phyloP scores from a whole-genome alignment of 495 filamentous ascomycete genomes.

The Neurospora africana region DNA sequence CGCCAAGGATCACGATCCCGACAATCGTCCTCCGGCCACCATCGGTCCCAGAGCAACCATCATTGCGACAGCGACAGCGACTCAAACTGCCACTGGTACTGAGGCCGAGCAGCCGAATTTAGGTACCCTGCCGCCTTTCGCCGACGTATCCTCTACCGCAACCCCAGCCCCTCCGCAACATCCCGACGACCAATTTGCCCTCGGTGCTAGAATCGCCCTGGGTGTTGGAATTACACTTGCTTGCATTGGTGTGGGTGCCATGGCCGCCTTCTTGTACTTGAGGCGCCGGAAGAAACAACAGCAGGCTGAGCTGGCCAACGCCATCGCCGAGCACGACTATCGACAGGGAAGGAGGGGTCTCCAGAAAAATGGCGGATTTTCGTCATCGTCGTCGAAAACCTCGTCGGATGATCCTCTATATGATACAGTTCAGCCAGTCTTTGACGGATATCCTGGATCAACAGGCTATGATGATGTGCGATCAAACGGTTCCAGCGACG shows the following conservation, averaged over 20 bases:
- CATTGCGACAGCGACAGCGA: neutral
- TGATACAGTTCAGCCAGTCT: slow-evolving; percentile 19
- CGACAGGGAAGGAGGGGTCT: slow-evolving; percentile 13
- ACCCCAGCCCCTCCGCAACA: neutral
- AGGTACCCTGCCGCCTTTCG: too few species aligned
- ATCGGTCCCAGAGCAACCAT: slow-evolving; percentile 4
- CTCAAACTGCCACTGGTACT: neutral
- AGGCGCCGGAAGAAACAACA: slow-evolving; percentile 14
- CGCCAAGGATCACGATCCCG: neutral
- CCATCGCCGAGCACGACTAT: slow-evolving; percentile 14
- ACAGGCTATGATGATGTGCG: slow-evolving; percentile 26
- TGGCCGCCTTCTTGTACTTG: slow-evolving; percentile 21
- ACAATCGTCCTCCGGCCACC: slow-evolving; percentile 4
- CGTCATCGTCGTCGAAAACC: slow-evolving; percentile 8
- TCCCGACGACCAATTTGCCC: slow-evolving; percentile 11
- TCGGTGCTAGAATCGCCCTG: slow-evolving; percentile 18
- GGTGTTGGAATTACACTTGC: slow-evolving; percentile 16
- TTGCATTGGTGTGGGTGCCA: slow-evolving; percentile 14
- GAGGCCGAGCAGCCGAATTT: neutral
- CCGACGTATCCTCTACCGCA: neutral
- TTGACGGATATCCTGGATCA: slow-evolving; percentile 24
- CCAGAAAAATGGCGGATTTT: slow-evolving; percentile 9
- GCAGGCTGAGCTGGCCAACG: slow-evolving; percentile 6
- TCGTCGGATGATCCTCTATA: slow-evolving; percentile 20
- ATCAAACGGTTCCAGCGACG: slow-evolving; percentile 9